Conservation (phyloP, 2,329 filamentous ascomycete genomes). For the Sarocladium kiliense region DNA sequence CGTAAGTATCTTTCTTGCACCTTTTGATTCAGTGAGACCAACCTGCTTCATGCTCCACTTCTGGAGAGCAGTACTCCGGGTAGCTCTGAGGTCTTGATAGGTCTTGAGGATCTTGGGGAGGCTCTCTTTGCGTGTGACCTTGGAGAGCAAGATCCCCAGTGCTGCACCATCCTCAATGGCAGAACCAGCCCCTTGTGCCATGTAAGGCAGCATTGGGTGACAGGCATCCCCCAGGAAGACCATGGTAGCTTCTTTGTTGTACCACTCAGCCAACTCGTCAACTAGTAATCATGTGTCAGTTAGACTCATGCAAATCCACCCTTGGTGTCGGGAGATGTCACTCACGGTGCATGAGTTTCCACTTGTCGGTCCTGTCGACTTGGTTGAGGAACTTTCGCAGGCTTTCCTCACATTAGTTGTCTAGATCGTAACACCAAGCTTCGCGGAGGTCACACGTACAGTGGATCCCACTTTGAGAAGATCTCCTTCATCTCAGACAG, state of each 20-base stretch:
- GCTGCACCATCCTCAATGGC: conserved; percentile 65
- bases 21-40: too few relatives aligned
- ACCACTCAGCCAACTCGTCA: too few relatives aligned
- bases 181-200: conserved; percentile 63
- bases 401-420: too few relatives aligned
- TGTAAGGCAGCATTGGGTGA: conserved; percentile 59
- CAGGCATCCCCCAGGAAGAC: conserved; percentile 50
- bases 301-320: too few relatives aligned
- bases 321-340: conserved; percentile 11
- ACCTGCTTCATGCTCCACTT: too few relatives aligned
- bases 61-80: too few relatives aligned
- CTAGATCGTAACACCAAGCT: too few relatives aligned
- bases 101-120: conserved; percentile 37
- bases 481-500: conserved; percentile 55
- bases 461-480: conserved; percentile 61
- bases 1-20: too few relatives aligned
- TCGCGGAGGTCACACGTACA: too few relatives aligned
- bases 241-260: conserved; percentile 2
- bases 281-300: too few relatives aligned
- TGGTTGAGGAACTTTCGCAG: conserved; percentile 35
- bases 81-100: conserved; percentile 43
- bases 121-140: conserved; percentile 39
- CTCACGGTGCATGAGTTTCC: conserved; percentile 57
- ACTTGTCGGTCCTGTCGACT: conserved; percentile 60
- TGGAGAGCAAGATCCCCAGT: conserved; percentile 51